Percentiles rank a stretch among this genome's conserved stretches.
phyloP scores from a whole-genome alignment of 1,284 basidiomycete genomes.

The Malassezia brasiliensis region DNA sequence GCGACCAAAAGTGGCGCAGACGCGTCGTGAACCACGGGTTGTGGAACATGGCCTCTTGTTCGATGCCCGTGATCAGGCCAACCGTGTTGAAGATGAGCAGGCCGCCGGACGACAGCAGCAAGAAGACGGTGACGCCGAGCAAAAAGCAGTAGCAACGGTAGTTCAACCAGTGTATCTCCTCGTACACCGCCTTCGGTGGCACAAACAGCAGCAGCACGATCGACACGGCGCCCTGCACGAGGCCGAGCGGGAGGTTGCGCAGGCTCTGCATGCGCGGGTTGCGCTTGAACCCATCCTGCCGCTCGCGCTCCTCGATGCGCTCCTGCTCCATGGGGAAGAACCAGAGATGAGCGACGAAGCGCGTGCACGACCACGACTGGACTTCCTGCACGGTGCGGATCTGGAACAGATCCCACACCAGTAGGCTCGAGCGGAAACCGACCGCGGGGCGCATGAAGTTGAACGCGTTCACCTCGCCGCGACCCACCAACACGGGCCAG shows the following conservation, averaged over 20 bases:
- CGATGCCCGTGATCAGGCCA: slow-evolving; percentile 36
- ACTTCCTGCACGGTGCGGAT: slow-evolving; percentile 39
- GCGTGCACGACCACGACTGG: slow-evolving; percentile 26
- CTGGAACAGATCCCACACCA: slow-evolving; percentile 44
- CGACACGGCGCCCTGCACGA: slow-evolving; percentile 26
- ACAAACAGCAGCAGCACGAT: slow-evolving; percentile 34
- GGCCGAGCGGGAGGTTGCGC: slow-evolving; percentile 31
- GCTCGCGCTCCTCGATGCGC: slow-evolving; percentile 31
- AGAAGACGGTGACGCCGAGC: slow-evolving; percentile 19
- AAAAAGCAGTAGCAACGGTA: slow-evolving; percentile 32
- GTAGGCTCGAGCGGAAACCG: slow-evolving; percentile 39
- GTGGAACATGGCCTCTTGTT: slow-evolving; percentile 47
- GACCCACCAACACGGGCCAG: slow-evolving; percentile 2
- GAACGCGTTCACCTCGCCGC: slow-evolving; percentile 22
- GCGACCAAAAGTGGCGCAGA: slow-evolving; percentile 46
- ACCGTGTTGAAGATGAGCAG: slow-evolving; percentile 4
- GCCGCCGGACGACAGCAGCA: slow-evolving; percentile 7
- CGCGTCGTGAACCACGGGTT: slow-evolving; percentile 43
- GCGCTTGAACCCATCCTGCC: slow-evolving; percentile 22
- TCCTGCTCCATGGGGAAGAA: slow-evolving; percentile 41
- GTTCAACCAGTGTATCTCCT: slow-evolving; percentile 17
- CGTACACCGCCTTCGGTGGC: slow-evolving; percentile 32
- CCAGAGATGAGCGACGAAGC: slow-evolving; percentile 44
- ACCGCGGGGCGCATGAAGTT: slow-evolving; percentile 44
- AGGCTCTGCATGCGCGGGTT: slow-evolving; percentile 32